Evolutionary conservation across 1,284 basidiomycete genomes (phyloP), one percentile per base, ranked within the genome.

Genomic region (Testicularia cyperi): DNA sequence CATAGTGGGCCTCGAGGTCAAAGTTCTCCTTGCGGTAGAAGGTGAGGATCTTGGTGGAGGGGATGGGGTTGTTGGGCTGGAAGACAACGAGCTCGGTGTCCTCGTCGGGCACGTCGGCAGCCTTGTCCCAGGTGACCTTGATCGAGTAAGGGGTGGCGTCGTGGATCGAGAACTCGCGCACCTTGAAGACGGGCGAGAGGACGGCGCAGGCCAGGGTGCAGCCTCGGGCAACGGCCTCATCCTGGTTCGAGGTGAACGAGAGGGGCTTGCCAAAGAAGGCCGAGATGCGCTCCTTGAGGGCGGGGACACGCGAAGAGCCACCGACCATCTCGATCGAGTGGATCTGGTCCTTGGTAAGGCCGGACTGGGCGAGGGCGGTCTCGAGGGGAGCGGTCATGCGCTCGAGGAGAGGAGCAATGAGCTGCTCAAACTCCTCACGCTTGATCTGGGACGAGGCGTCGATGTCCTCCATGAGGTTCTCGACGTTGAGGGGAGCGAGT

Each of bases 21-120:
- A 75, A 75, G 42, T 70, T 70, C 39, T 74, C 70, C 68, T 75
- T 75, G 54, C 73, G 70, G 68, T 75, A 75, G 66, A 75, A 75
- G 25, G 73, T 75, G 32, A 75, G 65, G 41, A 75, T 73, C 67
- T 75, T 75, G 58, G 73, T 75, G 20, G 73, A 75, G 25, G 73
- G 73, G 43, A 74, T 70, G 22, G 73, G 73, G 66, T 75, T 75
- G 68, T 74, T 75, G 42, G 65, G 67, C 52, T 66, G 55, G 70
- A 75, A 75, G 37, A 74, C 72, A 28, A 72, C 69, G 7, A 75
- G 66, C 62, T 75, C 70, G 31, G 69, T 75, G 54, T 75, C 73
- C 53, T 75, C 73, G 43, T 75, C 73, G 36, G 70, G 70, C 10
- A 73, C 70, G 38, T 74, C 73, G 36, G 71, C 57, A 21, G 72